Evolutionary conservation across 176 grass and related monocot genomes (phyloP), one percentile per base, ranked within the genome.

Genomic region (Chloris gayana): DNA sequence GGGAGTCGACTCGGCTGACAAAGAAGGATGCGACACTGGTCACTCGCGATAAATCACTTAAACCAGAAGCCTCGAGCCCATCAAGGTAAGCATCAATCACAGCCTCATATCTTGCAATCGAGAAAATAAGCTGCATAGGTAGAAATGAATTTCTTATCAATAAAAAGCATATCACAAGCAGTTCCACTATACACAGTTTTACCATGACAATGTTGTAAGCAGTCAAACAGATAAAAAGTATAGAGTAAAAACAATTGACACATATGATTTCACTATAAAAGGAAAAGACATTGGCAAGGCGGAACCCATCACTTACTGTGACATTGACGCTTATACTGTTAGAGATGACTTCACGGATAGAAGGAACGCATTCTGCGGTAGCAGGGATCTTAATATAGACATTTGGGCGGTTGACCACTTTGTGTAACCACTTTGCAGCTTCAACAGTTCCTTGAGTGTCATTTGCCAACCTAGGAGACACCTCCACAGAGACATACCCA

Each of bases 381-480:
- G 97, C 97, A 33, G 97, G 97, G 42, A 99, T 99, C 85, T 99
- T 99, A 42, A 99, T 99, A 81, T 99, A 99, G 58, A 99, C 97
- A 85, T 99, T 98, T 1, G 83, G 82, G 15, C 92, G 63, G 81
- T 91, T 89, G 70, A 95, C 92, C 61, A 99, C 82, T 61, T 93
- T 93, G 73, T 99, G 88, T 18, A 99, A 91, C 90, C 93, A 96
- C 73, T 99, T 95, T 38, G 97, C 97, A 57, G 97, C 97, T 75
- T 93, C 97, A 76, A 99, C 46, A 15, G 97, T 99, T 30, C 90
- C 93, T 75, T 88, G 63, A 35, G 97, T 95, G 57, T 99, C 97
- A 86, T 99, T 95, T 68, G 97, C 97, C 49, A 99, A 78, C 84
- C 86, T 89, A 73, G 97, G 97, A 68, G 97, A 93, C 62, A 99